Evolutionary conservation across 768 basidiomycete species (phyloP), one percentile per base, ranked within the genome.

Genomic region (Mycena galericulata): DNA sequence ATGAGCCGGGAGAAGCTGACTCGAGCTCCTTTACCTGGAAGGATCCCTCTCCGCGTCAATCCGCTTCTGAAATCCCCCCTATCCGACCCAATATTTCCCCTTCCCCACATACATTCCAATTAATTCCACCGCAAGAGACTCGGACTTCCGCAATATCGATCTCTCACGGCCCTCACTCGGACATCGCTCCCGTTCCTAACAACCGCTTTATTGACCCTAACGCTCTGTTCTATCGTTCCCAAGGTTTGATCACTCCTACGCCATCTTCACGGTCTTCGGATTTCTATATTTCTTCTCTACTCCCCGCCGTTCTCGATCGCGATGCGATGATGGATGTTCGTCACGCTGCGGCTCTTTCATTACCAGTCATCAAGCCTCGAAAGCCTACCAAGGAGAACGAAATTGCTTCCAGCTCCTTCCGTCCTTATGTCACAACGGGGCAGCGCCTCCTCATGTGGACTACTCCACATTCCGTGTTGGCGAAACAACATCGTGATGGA

Each of bases 21-120:
- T 46, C 7, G 22, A 17, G 15, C 17, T 26, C 22, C 53, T 55
- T 64, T 47, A 64, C 38, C 53, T 64, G 62, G 62, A 32, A 64
- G n/a, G 46, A 22, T 24, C 4, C 18, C 15, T 64, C 53, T 64
- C 32, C 24, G 56, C 46, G 41, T 5, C 40, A 41, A 11, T 51
- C 30, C 4, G 9, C 47, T 38, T 30, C 45, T 15, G n/a, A n/a
- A 58, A 32, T n/a, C n/a, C 38, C 40, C 20, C 20, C 29, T 20
- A 10, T 6, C 20, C 57, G n/a, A n/a, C n/a, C n/a, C n/a, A n/a
- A n/a, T n/a, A 32, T 2, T 10, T 20, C n/a, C 11, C 27, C 49
- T 29, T 62, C 49, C 38, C 60, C 22, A 29, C 24, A n/a, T n/a
- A n/a, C n/a, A n/a, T n/a, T n/a, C 38, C 20, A 40, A 60, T 8